Conservation (phyloP, 257 asterid species). For the Paraleonurus japonicus region DNA sequence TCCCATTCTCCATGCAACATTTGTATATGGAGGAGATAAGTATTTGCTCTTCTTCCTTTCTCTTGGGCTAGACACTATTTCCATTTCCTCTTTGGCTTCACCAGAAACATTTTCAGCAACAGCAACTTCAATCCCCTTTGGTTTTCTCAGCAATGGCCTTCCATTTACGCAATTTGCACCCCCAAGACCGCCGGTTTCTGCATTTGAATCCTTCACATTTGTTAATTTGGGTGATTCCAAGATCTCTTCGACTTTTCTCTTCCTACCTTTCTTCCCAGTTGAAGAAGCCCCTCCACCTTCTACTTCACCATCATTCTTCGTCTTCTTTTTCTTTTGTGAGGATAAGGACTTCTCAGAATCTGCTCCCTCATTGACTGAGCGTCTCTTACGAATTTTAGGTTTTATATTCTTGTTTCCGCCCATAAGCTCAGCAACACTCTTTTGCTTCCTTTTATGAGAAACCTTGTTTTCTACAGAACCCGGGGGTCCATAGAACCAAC, state of each 20-base stretch:
- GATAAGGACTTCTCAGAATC: slow-evolving; percentile 26
- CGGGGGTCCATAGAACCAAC: slow-evolving; percentile 28
- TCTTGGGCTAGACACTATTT: slow-evolving; percentile 52
- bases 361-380: slow-evolving; percentile 21
- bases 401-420: slow-evolving; percentile 33
- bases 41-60: slow-evolving; percentile 84
- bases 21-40: slow-evolving; percentile 70
- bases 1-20: slow-evolving; percentile 32
- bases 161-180: slow-evolving; percentile 9
- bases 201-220: slow-evolving; percentile 19
- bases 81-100: slow-evolving; percentile 39
- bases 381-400: slow-evolving; percentile 29
- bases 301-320: slow-evolving; percentile 25
- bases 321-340: slow-evolving; percentile 26
- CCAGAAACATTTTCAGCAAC: slow-evolving; percentile 26
- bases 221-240: slow-evolving; percentile 17
- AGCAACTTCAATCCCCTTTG: slow-evolving; percentile 22
- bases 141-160: slow-evolving; percentile 25
- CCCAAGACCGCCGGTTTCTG: slow-evolving; percentile 5
- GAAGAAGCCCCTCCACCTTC: slow-evolving; percentile 29
- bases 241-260: slow-evolving; percentile 26
- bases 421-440: slow-evolving; percentile 74
- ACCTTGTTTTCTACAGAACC: slow-evolving; percentile 33
- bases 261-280: slow-evolving; percentile 34
- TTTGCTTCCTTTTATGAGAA: slow-evolving; percentile 56